Evolutionary conservation across 306 rosid species (phyloP), one percentile per base, ranked within the genome.

Genomic region (Styphnolobium japonicum): DNA sequence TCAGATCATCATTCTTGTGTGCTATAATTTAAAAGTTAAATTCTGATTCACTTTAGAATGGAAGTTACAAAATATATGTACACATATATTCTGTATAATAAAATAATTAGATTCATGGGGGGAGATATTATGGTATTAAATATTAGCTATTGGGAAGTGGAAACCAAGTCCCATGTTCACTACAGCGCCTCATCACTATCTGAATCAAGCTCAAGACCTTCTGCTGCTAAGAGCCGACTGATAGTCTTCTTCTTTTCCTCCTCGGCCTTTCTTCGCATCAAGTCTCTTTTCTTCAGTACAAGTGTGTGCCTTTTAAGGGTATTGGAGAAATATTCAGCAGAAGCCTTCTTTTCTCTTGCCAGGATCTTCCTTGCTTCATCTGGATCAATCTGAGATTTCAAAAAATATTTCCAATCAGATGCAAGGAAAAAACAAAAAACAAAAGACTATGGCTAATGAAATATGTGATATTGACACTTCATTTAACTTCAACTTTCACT

Each of bases 141-240:
- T 75, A 72, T 84, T 42, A 63, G 63, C 62, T 63, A 61, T 37
- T 31, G 51, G 70, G 73, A 75, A 60, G 60, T 19, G 21, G 67
- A 80, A 73, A 67, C 52, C 55, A 34, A 78, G 60, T 66, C 64
- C 40, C 72, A 51, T 74, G 61, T 48, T 80, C 64, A 57, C 82
- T 87, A 85, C 46, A 56, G 81, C 29, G 79, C 73, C 16, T 87
- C 90, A 42, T 91, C 97, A 15, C 87, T 91, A 21, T 92, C 95
- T 31, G 98, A 43, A 53, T 91, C 98, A 25, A 94, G 97, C 86
- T 94, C 98, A 52, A 94, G 97, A 58, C 98, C 98, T 81, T 94
- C 98, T 22, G 88, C 91, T 7, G 97, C 98, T 79, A 94, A 88
- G 77, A 94, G 97, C 56, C 70, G 90, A 60, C 84, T 31, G 46